Evolutionary conservation across 352 stramenopile genomes (phyloP).

Genomic region (Lagenidium sp.): DNA sequence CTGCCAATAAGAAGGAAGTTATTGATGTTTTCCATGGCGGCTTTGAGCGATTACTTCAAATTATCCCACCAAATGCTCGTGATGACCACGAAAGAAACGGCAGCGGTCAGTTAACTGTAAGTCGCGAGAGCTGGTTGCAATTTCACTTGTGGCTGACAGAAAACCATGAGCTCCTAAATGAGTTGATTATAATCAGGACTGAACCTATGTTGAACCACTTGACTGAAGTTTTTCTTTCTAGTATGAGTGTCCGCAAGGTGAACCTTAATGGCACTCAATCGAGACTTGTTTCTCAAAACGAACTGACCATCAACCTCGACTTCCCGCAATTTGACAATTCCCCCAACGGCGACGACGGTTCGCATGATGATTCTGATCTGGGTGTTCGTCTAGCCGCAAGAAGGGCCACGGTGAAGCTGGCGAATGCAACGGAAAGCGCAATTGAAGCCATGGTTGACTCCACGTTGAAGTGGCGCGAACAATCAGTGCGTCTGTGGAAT

Average conservation of each 20-base stretch:
- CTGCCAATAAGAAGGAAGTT: conserved; percentile 57
- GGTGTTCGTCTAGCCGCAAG: no score
- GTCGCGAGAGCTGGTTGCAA: conserved; percentile 55
- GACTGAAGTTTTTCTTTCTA: conserved; percentile 41
- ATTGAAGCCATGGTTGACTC: conserved; percentile 13
- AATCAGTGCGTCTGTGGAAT: conserved; percentile 3
- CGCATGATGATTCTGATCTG: neutral
- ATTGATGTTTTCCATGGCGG: conserved; percentile 70
- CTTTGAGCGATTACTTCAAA: conserved; percentile 55
- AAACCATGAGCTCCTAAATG: conserved; percentile 47
- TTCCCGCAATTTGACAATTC: conserved; percentile 10
- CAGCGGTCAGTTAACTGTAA: conserved; percentile 9
- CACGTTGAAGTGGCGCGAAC: conserved; percentile 9
- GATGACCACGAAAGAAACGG: neutral
- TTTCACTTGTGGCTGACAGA: conserved; percentile 78
- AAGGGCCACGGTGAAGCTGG: conserved; percentile 10
- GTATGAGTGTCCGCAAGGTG: conserved; percentile 30
- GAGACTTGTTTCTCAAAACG: conserved; percentile 7
- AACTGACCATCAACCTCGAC: conserved; percentile 15
- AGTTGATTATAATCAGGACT: conserved; percentile 54
- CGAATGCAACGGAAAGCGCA: conserved; percentile 5
- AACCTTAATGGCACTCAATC: conserved; percentile 12
- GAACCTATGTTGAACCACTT: conserved; percentile 50
- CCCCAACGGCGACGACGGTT: neutral
- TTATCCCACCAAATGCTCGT: conserved; percentile 12